phyloP scores from a whole-genome alignment of 306 rosid species.

The Rosa lucieae region DNA sequence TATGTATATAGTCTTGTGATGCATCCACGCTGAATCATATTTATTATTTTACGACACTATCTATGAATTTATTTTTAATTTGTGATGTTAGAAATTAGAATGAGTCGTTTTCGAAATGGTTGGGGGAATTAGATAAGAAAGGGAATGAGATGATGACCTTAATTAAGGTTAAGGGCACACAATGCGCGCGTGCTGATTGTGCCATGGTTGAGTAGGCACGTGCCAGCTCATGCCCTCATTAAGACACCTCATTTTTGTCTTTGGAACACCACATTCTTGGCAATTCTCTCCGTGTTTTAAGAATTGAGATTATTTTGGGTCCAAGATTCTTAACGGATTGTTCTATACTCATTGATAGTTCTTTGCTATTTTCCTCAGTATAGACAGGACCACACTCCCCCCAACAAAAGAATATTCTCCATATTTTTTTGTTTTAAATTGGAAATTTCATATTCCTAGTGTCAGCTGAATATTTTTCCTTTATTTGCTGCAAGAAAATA shows the following conservation, averaged over 20 bases:
- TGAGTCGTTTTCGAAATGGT: conserved; percentile 24
- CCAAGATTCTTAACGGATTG: not conserved
- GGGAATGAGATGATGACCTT: conserved; percentile 13
- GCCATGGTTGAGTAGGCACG: conserved; percentile 44
- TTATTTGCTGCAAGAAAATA: no score
- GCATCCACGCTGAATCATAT: not conserved
- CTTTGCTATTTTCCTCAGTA: not conserved
- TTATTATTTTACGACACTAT: not conserved
- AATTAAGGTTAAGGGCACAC: conserved; percentile 33
- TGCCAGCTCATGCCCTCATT: conserved; percentile 52
- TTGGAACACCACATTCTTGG: not conserved
- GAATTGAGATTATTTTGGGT: not conserved
- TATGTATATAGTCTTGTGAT: not conserved
- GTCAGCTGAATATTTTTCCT: no score
- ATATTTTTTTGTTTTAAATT: not conserved
- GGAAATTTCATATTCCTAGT: no score
- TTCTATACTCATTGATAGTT: not conserved
- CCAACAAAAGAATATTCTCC: not conserved
- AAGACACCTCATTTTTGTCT: conserved; percentile 14
- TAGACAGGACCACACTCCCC: not conserved
- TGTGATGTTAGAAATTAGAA: not conserved
- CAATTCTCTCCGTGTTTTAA: not conserved
- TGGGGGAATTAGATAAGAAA: conserved; percentile 10
- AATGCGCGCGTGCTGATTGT: conserved; percentile 52
- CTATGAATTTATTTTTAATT: not conserved